Evolutionary conservation across 106 monocot species (phyloP), one percentile per base, ranked within the genome.

Genomic region (Ottelia alismoides): DNA sequence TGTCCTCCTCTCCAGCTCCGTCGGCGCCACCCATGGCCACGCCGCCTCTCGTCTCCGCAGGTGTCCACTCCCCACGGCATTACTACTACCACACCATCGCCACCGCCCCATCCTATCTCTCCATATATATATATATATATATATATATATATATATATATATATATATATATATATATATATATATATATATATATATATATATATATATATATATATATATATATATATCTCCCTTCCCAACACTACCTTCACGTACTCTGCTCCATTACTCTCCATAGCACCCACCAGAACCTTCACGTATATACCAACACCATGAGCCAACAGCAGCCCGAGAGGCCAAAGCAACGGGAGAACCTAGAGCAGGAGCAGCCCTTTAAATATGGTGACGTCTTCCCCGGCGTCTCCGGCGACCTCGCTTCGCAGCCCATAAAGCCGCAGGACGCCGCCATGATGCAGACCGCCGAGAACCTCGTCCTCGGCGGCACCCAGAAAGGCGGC

Each of bases 381-480:
- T 77, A 68, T 31, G 71, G 71, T 2, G 71, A 77, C 28, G 67
- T 77, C 26, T 67, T 77, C 56, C 48, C 43, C 11, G 47, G 24
- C 22, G 63, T 66, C 20, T 45, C 55, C 28, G 56, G 71, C 1
- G 58, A 31, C 11, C 45, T 72, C 6, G 63, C 67, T 1, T 46
- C 3, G 25, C 26, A 57, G 55, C 46, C 62, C 5, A 19, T 72
- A 14, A 50, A 56, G 0, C 72, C 77, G 12, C 20, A 52, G 57
- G 77, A 72, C 50, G 77, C 77, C 21, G 71, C 72, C 25, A 57
- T 77, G 63, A 77, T 77, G 77, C 72, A 72, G 67, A 51, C 63
- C 11, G 68, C 72, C 11, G 77, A 77, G 72, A 57, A 57, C 51
- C 12, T 28, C 1, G 35, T 49, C 11, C 21, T 72, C 0, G 77